Conservation (phyloP, 129 eudicot genomes). For the Escallonia rubra region DNA sequence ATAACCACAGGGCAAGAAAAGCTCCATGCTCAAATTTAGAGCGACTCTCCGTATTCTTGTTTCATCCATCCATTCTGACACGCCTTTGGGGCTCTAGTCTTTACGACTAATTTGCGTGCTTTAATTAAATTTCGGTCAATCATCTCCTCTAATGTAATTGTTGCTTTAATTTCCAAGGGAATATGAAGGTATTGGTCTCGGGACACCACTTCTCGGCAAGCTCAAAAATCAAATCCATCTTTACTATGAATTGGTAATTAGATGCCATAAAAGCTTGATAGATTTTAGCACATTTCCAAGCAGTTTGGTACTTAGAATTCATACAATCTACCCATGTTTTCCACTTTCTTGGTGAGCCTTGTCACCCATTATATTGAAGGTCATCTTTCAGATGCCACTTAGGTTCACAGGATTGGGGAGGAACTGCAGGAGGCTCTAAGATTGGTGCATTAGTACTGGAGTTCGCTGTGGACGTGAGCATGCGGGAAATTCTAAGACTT, state of each 20-base stretch:
- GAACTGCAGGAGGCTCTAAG: background rate
- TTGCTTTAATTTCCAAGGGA: constrained; percentile 41
- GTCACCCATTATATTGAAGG: constrained; percentile 13
- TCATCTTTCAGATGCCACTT: constrained; percentile 6
- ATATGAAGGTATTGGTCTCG: constrained; percentile 21
- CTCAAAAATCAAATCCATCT: constrained; percentile 10
- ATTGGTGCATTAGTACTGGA: constrained; percentile 6
- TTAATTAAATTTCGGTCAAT: background rate
- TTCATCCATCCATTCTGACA: background rate
- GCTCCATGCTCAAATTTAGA: background rate
- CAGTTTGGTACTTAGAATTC: background rate
- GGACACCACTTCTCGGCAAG: constrained; percentile 24
- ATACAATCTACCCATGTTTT: constrained; percentile 17
- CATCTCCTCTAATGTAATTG: constrained; percentile 32
- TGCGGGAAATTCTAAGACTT: constrained; percentile 17
- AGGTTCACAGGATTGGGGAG: background rate
- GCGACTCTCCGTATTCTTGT: background rate
- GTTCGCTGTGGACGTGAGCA: constrained; percentile 14
- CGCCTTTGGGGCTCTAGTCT: background rate
- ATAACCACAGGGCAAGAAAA: constrained; percentile 6
- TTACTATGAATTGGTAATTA: background rate
- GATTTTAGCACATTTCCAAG: constrained; percentile 28
- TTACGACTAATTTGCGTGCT: background rate
- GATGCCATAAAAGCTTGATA: constrained; percentile 30
- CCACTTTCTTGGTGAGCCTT: constrained; percentile 17